Base-by-base conservation (phyloP, 1,284 basidiomycete genomes). In the Trichosporon sp. region DNA sequence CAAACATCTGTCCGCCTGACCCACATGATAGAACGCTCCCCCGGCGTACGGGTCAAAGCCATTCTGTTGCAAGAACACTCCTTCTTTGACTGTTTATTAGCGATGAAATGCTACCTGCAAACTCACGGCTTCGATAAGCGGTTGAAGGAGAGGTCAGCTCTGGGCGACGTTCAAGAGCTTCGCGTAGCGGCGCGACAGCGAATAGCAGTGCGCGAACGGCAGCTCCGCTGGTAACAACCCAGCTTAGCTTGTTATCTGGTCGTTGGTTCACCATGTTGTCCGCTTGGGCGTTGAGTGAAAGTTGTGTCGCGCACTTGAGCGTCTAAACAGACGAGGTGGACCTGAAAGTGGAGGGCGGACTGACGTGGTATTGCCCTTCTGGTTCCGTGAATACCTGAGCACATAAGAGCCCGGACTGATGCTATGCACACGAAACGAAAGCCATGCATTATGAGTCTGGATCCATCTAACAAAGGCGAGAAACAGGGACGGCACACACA, bases 131-230 rank as follows among this genome's bases (percentile, higher is more conserved):
- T 23, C 81, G 70, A 53, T 91, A 91, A 18, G 91, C 90, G 7
- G 91, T 95, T 74, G 95, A 77, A 0, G 94, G 92, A 2, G 93
- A 92, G 0, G 90, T 88, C 21, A 97, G 85, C 77, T 93, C 91
- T 35, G 91, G 90, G 73, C 86, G 77, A 23, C 81, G 77, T 65
- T 83, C 77, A 0, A 86, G 76, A 2, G 75, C 62, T 0, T 65
- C 65, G 8, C 81, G 75, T 3, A 84, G 53, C 9, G 76, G 47
- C 0, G 82, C 35, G 6, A 6, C 8, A 1, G 64, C 60, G 34
- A 69, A 69, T 0, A 72, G 74, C 0, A 83, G 67, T 4, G 84
- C 77, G 3, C 85, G 68, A 3, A 71, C 60, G 1, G 71, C 34
- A 0, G 70, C 75, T 0, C 65, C 72, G 0, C 63, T 31, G 3